Evolutionary conservation across 306 rosid species (phyloP).

Genomic region (Canavalia ensiformis): DNA sequence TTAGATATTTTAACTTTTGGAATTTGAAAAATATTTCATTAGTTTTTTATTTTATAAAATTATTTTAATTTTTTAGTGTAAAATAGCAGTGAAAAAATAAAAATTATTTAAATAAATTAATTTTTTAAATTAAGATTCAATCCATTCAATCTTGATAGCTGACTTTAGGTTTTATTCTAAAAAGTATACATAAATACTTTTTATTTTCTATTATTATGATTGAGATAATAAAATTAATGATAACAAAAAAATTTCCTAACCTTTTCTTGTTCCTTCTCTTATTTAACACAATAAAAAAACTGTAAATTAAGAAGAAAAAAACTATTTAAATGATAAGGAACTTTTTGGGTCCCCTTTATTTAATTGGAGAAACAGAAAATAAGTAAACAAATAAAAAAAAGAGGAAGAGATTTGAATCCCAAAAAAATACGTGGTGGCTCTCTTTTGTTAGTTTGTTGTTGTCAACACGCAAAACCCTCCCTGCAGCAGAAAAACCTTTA

Average conservation of each 20-base stretch:
- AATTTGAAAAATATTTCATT: no score
- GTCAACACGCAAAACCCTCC: conserved; percentile 34
- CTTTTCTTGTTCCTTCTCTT: not conserved
- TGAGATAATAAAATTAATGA: not conserved
- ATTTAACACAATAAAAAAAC: not conserved
- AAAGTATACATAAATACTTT: no score
- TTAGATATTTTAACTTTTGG: no score
- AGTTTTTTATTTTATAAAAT: no score
- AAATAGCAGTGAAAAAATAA: no score
- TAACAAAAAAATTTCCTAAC: not conserved
- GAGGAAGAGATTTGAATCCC: not conserved
- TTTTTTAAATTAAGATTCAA: no score
- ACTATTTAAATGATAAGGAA: not conserved
- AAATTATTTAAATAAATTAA: no score
- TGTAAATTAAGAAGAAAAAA: not conserved
- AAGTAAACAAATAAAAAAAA: not conserved
- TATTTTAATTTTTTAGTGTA: no score
- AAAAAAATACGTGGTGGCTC: not conserved
- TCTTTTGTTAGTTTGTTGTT: conserved; percentile 43
- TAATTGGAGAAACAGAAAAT: not conserved
- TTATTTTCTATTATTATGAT: not conserved
- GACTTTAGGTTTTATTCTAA: no score
- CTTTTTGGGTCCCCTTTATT: not conserved
- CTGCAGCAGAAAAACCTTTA: conserved; percentile 7
- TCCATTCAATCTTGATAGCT: no score